Conservation (phyloP, 148 eudicot genomes). For the Rheum nobile region DNA sequence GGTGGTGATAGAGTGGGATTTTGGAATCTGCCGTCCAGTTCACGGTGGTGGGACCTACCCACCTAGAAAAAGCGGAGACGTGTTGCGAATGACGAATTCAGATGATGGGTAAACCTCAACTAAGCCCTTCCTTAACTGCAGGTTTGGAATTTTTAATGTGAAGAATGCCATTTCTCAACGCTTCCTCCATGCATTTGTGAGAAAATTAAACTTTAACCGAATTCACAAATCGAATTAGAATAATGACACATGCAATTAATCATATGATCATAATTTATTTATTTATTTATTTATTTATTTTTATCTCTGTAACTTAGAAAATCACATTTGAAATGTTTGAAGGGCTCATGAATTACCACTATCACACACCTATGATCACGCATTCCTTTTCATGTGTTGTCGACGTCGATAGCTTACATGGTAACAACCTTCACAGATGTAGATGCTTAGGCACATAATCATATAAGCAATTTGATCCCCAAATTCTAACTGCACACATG, state of each 20-base stretch:
- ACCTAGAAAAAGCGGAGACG: neutral
- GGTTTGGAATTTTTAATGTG: neutral
- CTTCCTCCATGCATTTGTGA: no score
- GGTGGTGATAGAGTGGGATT: neutral
- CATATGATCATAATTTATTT: no score
- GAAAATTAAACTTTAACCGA: no score
- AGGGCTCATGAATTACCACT: neutral
- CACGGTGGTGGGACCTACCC: neutral
- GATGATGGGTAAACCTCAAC: neutral
- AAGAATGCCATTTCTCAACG: no score
- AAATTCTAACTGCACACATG: constrained; percentile 1
- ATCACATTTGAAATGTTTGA: neutral
- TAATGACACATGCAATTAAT: no score
- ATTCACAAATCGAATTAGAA: no score
- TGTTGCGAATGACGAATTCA: neutral
- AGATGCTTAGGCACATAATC: neutral
- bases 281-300: no score
- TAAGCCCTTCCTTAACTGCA: neutral
- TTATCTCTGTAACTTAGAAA: neutral
- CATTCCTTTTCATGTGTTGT: neutral
- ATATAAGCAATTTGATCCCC: neutral
- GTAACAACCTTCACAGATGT: neutral
- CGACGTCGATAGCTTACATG: no score
- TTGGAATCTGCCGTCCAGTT: neutral
- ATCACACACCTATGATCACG: neutral